phyloP scores from a whole-genome alignment of 257 asterid species.

The Mentha longifolia region DNA sequence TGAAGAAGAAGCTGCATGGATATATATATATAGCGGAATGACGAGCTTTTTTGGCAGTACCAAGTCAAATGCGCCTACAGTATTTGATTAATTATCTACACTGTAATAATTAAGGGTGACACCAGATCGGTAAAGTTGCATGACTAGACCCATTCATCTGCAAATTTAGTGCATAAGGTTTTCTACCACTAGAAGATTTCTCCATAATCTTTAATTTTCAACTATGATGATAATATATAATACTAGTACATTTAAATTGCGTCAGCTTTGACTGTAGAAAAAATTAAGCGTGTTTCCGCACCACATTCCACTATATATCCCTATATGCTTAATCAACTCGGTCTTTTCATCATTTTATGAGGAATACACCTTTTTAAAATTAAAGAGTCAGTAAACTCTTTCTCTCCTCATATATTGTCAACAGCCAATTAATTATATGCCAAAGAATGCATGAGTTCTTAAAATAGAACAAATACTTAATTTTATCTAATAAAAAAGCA shows the following conservation, averaged over 20 bases:
- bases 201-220: neutral
- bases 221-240: neutral
- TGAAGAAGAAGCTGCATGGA: neutral
- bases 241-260: neutral
- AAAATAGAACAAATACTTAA: neutral
- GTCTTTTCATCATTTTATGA: neutral
- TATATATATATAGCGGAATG: constrained; percentile 30
- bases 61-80: constrained; percentile 1
- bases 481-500: neutral
- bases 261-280: constrained; percentile 18
- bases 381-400: neutral
- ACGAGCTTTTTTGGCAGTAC: neutral
- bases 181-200: neutral
- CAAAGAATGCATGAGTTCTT: neutral
- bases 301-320: constrained; percentile 1
- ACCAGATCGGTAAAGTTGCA: neutral
- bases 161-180: too few species aligned
- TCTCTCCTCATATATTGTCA: neutral
- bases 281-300: neutral
- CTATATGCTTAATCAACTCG: neutral
- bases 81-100: neutral
- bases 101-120: neutral
- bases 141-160: neutral
- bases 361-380: neutral
- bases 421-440: neutral